These are phyloP conservation scores for Zasmidium citrigriseum DNA, from an alignment of 2,329 filamentous ascomycete species.

Conservation along the genomic window DNA sequence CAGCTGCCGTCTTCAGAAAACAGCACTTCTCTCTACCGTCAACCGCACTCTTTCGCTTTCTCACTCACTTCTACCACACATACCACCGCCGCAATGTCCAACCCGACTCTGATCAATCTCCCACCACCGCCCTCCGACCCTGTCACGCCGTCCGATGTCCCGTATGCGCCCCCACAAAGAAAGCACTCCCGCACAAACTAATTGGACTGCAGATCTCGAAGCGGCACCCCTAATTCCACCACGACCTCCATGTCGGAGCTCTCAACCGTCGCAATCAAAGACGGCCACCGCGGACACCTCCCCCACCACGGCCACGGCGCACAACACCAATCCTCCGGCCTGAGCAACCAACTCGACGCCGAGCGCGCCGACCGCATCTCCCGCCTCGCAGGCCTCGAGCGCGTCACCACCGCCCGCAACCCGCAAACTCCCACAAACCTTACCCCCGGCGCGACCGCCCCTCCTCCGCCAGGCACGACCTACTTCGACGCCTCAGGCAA, in stretches of 20 bases:
- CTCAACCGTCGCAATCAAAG: constrained; percentile 93
- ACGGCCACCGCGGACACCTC: constrained; percentile 84
- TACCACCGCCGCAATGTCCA: constrained; percentile 31
- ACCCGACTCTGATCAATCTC: constrained; percentile 76
- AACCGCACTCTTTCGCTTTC: neutral
- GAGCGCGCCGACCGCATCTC: constrained; percentile 77
- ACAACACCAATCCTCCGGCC: constrained; percentile 52
- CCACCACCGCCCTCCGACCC: constrained; percentile 80
- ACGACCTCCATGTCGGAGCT: constrained; percentile 90
- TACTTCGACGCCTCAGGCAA: constrained; percentile 81
- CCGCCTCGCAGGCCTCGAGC: constrained; percentile 86
- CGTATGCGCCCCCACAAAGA: constrained; percentile 55
- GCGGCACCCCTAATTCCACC: constrained; percentile 88
- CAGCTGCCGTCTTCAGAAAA: neutral
- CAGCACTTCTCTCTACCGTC: neutral
- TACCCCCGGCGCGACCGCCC: constrained; percentile 32
- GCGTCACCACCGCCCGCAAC: constrained; percentile 73
- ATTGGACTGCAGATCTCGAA: constrained; percentile 40
- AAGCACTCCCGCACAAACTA: neutral
- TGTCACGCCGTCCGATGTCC: constrained; percentile 84
- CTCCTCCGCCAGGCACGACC: constrained; percentile 45
- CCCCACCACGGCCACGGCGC: constrained; percentile 51
- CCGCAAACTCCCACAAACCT: constrained; percentile 37
- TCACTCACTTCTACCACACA: neutral
- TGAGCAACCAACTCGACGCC: constrained; percentile 56